Percentiles rank a stretch among this genome's conserved stretches.
Evolutionary conservation across 2,329 filamentous ascomycete species (phyloP).

Genomic region (Ophiosphaerella herpotricha): DNA sequence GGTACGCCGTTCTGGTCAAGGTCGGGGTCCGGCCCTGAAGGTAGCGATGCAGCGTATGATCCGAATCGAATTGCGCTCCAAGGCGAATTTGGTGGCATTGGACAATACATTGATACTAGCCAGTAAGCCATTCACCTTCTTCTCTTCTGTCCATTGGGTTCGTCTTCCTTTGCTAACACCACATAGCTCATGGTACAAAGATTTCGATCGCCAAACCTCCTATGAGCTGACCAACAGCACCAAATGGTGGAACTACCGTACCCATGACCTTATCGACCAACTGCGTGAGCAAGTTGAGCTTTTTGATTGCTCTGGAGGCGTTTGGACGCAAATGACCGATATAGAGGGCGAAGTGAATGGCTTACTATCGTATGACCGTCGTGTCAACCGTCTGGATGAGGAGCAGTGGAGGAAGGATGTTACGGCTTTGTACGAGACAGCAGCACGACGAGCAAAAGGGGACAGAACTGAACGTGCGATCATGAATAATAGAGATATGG

Average conservation of each 20-base stretch:
- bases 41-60: constrained; percentile 57
- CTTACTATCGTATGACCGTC: constrained; percentile 69
- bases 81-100: constrained; percentile 73
- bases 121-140: constrained; percentile 52
- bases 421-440: constrained; percentile 61
- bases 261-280: constrained; percentile 56
- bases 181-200: constrained; percentile 65
- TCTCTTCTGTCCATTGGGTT: not conserved
- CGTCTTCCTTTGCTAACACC: not conserved
- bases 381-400: constrained; percentile 61
- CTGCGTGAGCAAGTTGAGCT: constrained; percentile 55
- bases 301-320: constrained; percentile 68
- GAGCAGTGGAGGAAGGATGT: constrained; percentile 66
- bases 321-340: constrained; percentile 76
- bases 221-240: constrained; percentile 67
- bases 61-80: constrained; percentile 66
- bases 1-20: constrained; percentile 70
- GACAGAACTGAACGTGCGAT: constrained; percentile 1
- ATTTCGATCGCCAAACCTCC: constrained; percentile 62
- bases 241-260: constrained; percentile 69
- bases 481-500: constrained; percentile 1
- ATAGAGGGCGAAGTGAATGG: constrained; percentile 78
- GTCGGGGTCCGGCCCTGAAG: constrained; percentile 56
- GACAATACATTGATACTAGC: constrained; percentile 54
- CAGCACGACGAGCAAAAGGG: constrained; percentile 13